A percentile compares a stretch with the other conserved stretches of the same genome.
These are phyloP conservation scores for Fragosphaeria purpurea DNA, from an alignment of 2,329 filamentous ascomycete species.

Conservation along the genomic window DNA sequence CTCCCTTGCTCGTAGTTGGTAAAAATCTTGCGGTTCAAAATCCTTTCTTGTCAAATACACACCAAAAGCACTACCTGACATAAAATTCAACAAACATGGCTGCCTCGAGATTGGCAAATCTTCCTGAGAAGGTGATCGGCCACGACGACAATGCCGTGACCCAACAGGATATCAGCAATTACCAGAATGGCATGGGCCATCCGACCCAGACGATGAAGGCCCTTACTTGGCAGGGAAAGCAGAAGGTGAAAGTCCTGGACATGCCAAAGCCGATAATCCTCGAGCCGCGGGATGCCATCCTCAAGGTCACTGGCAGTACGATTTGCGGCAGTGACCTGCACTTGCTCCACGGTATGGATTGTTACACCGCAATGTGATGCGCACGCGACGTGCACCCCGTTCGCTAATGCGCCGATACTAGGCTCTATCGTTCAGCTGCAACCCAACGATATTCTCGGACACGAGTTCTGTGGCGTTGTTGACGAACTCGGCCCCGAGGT, in stretches of 20 bases:
- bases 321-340: constrained; percentile 51
- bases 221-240: constrained; percentile 73
- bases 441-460: constrained; percentile 58
- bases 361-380: too few relatives aligned
- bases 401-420: too few relatives aligned
- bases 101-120: too few relatives aligned
- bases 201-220: constrained; percentile 63
- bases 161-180: too few relatives aligned
- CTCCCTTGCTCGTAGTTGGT: too few relatives aligned
- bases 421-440: constrained; percentile 41
- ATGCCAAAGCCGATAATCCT: constrained; percentile 61
- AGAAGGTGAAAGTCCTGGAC: constrained; percentile 62
- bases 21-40: too few relatives aligned
- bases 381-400: too few relatives aligned
- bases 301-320: constrained; percentile 61
- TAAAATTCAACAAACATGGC: too few relatives aligned
- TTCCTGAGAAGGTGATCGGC: too few relatives aligned
- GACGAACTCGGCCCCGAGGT: constrained; percentile 45
- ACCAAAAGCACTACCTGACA: too few relatives aligned
- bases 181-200: constrained; percentile 25
- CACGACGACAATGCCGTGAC: too few relatives aligned
- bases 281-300: constrained; percentile 66
- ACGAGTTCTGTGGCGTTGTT: constrained; percentile 49
- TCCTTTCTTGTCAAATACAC: too few relatives aligned
- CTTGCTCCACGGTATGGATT: constrained; percentile 37